These are phyloP conservation scores for Wickerhamiella allomyrinae DNA, from an alignment of 805 yeast genomes.

Conservation along the genomic window DNA sequence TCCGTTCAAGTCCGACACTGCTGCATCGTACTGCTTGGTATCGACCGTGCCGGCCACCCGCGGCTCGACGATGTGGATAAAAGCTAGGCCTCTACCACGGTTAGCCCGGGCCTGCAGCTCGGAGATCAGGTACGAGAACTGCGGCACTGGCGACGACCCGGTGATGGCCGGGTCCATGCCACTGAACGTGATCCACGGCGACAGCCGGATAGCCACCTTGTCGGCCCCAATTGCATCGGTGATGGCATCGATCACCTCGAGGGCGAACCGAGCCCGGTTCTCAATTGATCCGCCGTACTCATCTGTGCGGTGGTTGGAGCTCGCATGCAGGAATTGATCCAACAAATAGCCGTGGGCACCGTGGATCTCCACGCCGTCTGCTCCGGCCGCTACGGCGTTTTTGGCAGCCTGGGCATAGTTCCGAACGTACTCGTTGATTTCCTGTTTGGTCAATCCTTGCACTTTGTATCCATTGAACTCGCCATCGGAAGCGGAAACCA, in stretches of 20 bases:
- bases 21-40: background rate
- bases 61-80: constrained; percentile 34
- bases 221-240: constrained; percentile 26
- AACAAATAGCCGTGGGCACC: constrained; percentile 49
- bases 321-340: constrained; percentile 33
- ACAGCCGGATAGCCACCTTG: constrained; percentile 25
- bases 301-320: constrained; percentile 42
- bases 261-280: constrained; percentile 37
- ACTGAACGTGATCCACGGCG: constrained; percentile 27
- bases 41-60: constrained; percentile 19
- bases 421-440: constrained; percentile 29
- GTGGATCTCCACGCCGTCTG: constrained; percentile 55
- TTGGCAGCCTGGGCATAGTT: constrained; percentile 36
- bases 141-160: constrained; percentile 24
- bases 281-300: constrained; percentile 51
- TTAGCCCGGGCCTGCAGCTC: constrained; percentile 29
- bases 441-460: constrained; percentile 26
- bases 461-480: constrained; percentile 7
- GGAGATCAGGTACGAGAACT: constrained; percentile 29
- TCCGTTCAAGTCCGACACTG: constrained; percentile 6
- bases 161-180: constrained; percentile 16
- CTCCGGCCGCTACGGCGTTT: constrained; percentile 38
- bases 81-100: constrained; percentile 30
- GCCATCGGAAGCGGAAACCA: background rate
- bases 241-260: constrained; percentile 35